Conservation (phyloP, 257 asterid species). For the Paulownia fortunei region DNA sequence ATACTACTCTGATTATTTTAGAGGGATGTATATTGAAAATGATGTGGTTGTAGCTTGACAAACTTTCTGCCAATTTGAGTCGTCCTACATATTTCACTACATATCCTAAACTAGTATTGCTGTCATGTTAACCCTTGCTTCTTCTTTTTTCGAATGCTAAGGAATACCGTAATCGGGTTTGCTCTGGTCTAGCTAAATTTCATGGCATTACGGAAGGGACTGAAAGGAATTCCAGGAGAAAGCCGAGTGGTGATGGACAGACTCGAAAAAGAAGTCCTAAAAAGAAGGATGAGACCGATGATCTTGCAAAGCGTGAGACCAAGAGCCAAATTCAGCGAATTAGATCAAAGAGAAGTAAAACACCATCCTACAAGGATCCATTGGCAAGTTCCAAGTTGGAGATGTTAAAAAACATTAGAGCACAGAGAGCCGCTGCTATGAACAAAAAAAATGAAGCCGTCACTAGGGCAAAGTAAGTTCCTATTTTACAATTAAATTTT, state of each 20-base stretch:
- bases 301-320: slow-evolving; percentile 36
- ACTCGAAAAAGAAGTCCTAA: slow-evolving; percentile 47
- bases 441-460: slow-evolving; percentile 63
- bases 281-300: slow-evolving; percentile 43
- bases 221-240: slow-evolving; percentile 68
- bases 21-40: not conserved
- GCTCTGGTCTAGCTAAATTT: slow-evolving; percentile 68
- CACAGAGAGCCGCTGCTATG: slow-evolving; percentile 62
- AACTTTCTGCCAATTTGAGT: not conserved
- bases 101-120: slow-evolving; percentile 1
- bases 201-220: slow-evolving; percentile 63
- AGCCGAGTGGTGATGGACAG: slow-evolving; percentile 53
- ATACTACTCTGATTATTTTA: not conserved
- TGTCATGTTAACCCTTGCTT: slow-evolving; percentile 2
- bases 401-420: slow-evolving; percentile 78
- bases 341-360: slow-evolving; percentile 49
- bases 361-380: slow-evolving; percentile 81
- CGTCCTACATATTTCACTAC: not conserved
- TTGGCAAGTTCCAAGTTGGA: slow-evolving; percentile 74
- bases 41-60: not conserved
- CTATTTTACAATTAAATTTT: not conserved
- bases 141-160: slow-evolving; percentile 27
- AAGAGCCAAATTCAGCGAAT: slow-evolving; percentile 44
- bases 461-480: slow-evolving; percentile 75
- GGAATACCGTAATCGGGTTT: slow-evolving; percentile 76